Evolutionary conservation across 2,329 filamentous ascomycete species (phyloP), one percentile per base, ranked within the genome.

Genomic region (Fusarium domesticum): DNA sequence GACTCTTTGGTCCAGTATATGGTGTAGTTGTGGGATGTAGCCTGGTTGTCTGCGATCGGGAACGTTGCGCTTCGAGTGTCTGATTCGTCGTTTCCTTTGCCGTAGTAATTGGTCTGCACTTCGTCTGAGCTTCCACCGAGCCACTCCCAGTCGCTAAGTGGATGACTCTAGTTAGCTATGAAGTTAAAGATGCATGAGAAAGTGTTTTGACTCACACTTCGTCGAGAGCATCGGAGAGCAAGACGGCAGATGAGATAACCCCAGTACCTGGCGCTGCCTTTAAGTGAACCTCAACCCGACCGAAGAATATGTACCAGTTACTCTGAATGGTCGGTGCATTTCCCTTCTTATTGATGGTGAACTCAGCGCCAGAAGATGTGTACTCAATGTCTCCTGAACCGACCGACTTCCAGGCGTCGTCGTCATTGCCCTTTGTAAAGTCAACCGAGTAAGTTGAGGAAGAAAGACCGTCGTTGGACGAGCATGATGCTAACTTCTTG

Each of bases 291-390:
- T 87, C 82, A 46, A 89, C 80, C 51, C 80, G 80, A 33, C 88
- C 88, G 57, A 89, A 92, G 83, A 92, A 90, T 63, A 92, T 87
- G 69, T 91, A 91, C 77, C 85, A 89, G 53, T 84, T 75, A 15
- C 75, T 75, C 60, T 76, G 76, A 62, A 89, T 87, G 3, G 80
- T 81, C 3, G 83, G 78, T 18, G 71, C 74, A 34, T 83, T 77
- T 4, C 69, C 70, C 37, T 74, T 69, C 10, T 79, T 65, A 1
- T 73, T 77, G 63, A 89, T 89, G 47, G 80, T 78, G 59, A 67
- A 59, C 25, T 59, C 50, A 3, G 56, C 56, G 12, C 56, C 56
- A 3, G 44, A 35, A 2, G 36, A 45, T 6, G 46, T 45, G 31
- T 59, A 59, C 7, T 52, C 32, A 33, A 59, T 43, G 8, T 48